Percentiles rank a stretch among this genome's conserved stretches.
phyloP scores from a whole-genome alignment of 192 early-diverging fungal genomes.

The Coemansia sp. region DNA sequence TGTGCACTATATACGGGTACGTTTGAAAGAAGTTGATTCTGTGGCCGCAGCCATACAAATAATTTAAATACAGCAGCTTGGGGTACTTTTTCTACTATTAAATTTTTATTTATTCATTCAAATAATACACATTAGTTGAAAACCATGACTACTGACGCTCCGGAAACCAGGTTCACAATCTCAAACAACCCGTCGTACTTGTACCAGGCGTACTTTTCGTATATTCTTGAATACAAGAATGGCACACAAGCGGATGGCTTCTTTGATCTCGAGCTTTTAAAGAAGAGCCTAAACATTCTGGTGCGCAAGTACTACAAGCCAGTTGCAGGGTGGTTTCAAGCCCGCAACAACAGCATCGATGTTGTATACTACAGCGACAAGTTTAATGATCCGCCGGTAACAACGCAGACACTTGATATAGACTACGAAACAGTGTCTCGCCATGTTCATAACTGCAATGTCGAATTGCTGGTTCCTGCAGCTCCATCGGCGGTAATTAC shows the following conservation, averaged over 20 bases:
- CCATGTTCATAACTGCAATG: slow-evolving; percentile 34
- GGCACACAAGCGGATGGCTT: slow-evolving; percentile 9
- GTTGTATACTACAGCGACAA: slow-evolving; percentile 24
- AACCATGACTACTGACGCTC: neutral
- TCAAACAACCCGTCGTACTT: slow-evolving; percentile 44
- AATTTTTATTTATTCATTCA: neutral
- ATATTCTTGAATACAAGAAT: slow-evolving; percentile 43
- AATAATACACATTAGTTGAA: neutral
- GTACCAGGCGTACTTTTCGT: slow-evolving; percentile 52
- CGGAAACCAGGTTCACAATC: slow-evolving; percentile 17
- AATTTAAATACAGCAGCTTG: too few species aligned
- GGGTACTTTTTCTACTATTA: too few species aligned
- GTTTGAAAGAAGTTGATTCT: too few species aligned
- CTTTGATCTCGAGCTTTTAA: slow-evolving; percentile 17
- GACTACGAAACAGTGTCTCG: slow-evolving; percentile 2
- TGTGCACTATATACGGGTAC: too few species aligned
- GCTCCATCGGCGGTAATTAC: slow-evolving; percentile 14
- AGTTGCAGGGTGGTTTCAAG: slow-evolving; percentile 40
- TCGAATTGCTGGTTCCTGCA: slow-evolving; percentile 29
- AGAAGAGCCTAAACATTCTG: slow-evolving; percentile 18
- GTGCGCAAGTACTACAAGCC: slow-evolving; percentile 43
- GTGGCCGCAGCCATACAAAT: too few species aligned
- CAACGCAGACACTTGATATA: slow-evolving; percentile 29
- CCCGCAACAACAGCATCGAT: slow-evolving; percentile 20
- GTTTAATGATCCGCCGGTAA: slow-evolving; percentile 42